Evolutionary conservation across 179 eudicot genomes (phyloP), one percentile per base, ranked within the genome.

Genomic region (Spergularia azorica): DNA sequence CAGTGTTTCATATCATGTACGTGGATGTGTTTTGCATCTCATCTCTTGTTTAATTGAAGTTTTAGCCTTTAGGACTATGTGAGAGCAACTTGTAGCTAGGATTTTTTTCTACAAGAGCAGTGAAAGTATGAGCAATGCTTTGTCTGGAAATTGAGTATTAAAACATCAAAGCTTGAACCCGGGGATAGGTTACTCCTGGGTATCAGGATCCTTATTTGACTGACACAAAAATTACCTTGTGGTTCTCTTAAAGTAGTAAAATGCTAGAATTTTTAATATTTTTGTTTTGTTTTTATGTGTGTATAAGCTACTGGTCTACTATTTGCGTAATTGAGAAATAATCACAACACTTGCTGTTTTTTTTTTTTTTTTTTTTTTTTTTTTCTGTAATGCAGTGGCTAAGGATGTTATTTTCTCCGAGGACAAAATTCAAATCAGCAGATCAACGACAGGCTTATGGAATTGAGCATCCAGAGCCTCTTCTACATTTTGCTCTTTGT

Each of bases 401-500:
- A 54, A 85, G 98, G 39, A 75, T 89, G 86, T 82, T 92, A 48
- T 83, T 95, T 71, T 79, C 93, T 62, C 91, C 97, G n/a, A 90
- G 77, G 82, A 72, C 92, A 21, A 95, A 92, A 76, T 87, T 92
- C 56, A 92, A 91, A 78, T 11, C 82, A 8, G 92, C 90, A 75
- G 95, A 85, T 79, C 78, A n/a, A n/a, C n/a, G 93, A 0, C 92
- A 89, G 86, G 89, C 88, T 51, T 93, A 88, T 78, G 88, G 89
- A 73, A 87, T 93, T 18, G 93, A 92, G 59, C 93, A 84, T 73
- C 96, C 91, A 1, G 97, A 95, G 82, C 97, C 98, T 70, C 93
- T 95, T 80, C 79, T 93, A 62, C 91, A 95, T 81, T 93, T 92
- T 83, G 95, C 97, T 12, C 92, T 95, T 43, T 88, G 93, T 74